A percentile compares a stretch with the other conserved stretches of the same genome.
Conservation (phyloP, 75 land plant species). For the Ceratopteris richardii region DNA sequence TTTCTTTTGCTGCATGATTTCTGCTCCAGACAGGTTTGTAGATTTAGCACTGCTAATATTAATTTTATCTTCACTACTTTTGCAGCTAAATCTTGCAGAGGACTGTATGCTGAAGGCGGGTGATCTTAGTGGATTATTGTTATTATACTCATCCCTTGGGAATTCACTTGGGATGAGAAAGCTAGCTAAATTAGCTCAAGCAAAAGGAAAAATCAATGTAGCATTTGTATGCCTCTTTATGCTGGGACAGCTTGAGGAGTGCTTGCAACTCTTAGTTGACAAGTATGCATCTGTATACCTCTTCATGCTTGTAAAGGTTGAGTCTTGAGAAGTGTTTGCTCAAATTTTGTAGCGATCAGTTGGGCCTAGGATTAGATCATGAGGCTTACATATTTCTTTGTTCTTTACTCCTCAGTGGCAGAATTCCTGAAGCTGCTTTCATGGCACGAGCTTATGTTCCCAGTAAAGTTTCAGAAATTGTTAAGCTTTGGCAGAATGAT, state of each 20-base stretch:
- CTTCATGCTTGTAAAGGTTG: neutral
- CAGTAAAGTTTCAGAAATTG: slow-evolving; percentile 89
- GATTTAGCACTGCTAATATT: too few species aligned
- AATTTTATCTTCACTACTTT: slow-evolving; percentile 23
- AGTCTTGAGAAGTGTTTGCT: neutral
- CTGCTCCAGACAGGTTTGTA: too few species aligned
- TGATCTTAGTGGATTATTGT: slow-evolving; percentile 86
- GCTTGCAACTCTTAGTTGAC: slow-evolving; percentile 14
- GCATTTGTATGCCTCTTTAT: slow-evolving; percentile 83
- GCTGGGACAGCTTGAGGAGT: slow-evolving; percentile 85
- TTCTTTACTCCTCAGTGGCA: slow-evolving; percentile 64
- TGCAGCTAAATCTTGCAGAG: slow-evolving; percentile 66
- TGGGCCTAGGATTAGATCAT: too few species aligned
- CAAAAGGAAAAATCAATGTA: slow-evolving; percentile 90
- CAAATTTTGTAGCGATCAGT: too few species aligned
- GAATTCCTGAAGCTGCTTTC: slow-evolving; percentile 97
- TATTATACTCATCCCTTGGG: slow-evolving; percentile 85
- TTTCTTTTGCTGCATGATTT: neutral
- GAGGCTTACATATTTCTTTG: too few species aligned
- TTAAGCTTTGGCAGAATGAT: slow-evolving; percentile 74
- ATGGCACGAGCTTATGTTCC: slow-evolving; percentile 96
- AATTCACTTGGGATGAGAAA: slow-evolving; percentile 74
- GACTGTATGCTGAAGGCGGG: slow-evolving; percentile 68
- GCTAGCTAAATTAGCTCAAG: slow-evolving; percentile 68
- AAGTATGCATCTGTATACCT: neutral